Evolutionary conservation across 2,329 filamentous ascomycete species (phyloP).

Genomic region (Pestalotiopsis sp.): DNA sequence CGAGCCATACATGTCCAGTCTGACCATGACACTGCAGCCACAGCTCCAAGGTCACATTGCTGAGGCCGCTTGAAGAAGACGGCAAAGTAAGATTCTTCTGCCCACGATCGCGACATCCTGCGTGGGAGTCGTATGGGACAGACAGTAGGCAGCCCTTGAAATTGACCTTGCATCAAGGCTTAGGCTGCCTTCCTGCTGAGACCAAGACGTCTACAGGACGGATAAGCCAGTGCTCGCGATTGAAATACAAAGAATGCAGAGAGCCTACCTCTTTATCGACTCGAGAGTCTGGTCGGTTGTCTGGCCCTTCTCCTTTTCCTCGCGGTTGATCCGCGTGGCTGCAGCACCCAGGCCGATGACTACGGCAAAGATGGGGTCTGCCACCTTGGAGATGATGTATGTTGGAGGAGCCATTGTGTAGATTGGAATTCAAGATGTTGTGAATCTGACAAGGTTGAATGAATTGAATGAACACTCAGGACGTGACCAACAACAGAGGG

Average conservation of each 20-base stretch:
- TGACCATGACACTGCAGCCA: background rate
- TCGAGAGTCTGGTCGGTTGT: conserved; percentile 53
- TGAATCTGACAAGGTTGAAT: background rate
- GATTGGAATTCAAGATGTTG: background rate
- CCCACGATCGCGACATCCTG: background rate
- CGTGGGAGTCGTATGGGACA: background rate
- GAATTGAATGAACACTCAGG: background rate
- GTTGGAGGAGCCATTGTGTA: conserved; percentile 52
- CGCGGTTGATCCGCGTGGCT: conserved; percentile 59
- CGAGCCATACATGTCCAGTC: no score
- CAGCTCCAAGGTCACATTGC: background rate
- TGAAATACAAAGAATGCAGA: background rate
- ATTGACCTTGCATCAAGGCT: background rate
- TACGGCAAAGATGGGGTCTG: conserved; percentile 61
- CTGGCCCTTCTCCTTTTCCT: conserved; percentile 60
- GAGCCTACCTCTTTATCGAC: conserved; percentile 45
- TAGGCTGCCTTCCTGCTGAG: conserved; percentile 1
- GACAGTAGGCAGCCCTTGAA: background rate
- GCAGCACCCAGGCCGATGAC: conserved; percentile 59
- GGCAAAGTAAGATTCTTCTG: background rate
- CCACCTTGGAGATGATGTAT: conserved; percentile 62
- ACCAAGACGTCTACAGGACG: conserved; percentile 11
- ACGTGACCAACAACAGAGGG: background rate
- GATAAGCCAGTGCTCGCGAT: background rate
- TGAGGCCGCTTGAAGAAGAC: background rate